Evolutionary conservation across 2,329 filamentous ascomycete genomes (phyloP).

Genomic region (Calonectria henricotiae): DNA sequence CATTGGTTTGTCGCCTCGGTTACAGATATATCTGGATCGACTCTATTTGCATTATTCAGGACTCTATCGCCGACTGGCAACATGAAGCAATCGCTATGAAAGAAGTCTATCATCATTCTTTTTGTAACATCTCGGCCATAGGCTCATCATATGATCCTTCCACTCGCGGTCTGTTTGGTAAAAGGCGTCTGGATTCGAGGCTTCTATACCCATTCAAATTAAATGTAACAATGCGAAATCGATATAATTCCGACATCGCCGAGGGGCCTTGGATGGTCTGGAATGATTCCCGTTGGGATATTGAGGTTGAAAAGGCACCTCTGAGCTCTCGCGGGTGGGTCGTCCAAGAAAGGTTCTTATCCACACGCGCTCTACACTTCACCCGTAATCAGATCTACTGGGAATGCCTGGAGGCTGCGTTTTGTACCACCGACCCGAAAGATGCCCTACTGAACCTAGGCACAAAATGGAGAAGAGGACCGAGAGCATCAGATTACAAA

Average conservation of each 20-base stretch:
- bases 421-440: neutral
- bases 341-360: neutral
- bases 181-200: neutral
- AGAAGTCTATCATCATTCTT: neutral
- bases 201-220: neutral
- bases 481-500: neutral
- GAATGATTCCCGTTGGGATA: neutral
- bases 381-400: neutral
- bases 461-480: neutral
- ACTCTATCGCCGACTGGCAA: neutral
- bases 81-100: neutral
- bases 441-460: neutral
- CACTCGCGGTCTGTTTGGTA: neutral
- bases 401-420: neutral
- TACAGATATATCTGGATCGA: constrained; percentile 5
- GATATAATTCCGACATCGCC: neutral
- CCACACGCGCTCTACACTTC: neutral
- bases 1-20: neutral
- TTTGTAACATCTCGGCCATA: neutral
- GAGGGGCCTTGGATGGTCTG: neutral
- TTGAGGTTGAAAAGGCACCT: neutral
- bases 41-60: constrained; percentile 8
- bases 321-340: neutral
- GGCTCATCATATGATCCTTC: neutral
- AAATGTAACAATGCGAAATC: constrained; percentile 1